Percentiles rank a stretch among this genome's conserved stretches.
These are phyloP conservation scores for Curvularia verruculosa DNA, from an alignment of 2,329 filamentous ascomycete species.

Conservation along the genomic window DNA sequence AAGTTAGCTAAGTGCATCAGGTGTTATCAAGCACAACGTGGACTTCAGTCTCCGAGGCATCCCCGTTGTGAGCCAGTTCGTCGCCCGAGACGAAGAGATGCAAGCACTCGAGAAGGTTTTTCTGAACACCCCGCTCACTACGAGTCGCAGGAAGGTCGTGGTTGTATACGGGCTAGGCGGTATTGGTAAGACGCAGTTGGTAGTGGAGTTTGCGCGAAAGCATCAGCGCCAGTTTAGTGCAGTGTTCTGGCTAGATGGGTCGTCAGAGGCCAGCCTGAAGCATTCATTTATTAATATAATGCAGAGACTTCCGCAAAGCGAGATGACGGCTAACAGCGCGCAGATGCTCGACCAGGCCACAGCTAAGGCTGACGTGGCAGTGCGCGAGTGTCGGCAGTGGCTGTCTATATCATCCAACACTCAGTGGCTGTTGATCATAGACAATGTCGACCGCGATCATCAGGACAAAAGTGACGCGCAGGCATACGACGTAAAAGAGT, in stretches of 20 bases:
- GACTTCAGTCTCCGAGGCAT: conserved; percentile 18
- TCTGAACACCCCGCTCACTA: conserved; percentile 3
- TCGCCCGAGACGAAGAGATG: conserved; percentile 29
- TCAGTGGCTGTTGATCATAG: conserved; percentile 25
- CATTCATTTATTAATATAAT: conserved; percentile 19
- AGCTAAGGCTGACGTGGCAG: conserved; percentile 16
- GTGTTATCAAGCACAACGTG: conserved; percentile 17
- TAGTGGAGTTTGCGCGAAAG: conserved; percentile 20
- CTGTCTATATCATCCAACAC: conserved; percentile 21
- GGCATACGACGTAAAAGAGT: conserved; percentile 24
- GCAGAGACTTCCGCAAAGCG: conserved; percentile 18
- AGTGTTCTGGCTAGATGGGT: conserved; percentile 26
- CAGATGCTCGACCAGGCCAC: conserved; percentile 16
- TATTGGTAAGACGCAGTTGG: too few relatives aligned
- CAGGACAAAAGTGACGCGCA: conserved; percentile 15
- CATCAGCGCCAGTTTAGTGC: conserved; percentile 18
- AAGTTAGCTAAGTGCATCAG: conserved; percentile 6
- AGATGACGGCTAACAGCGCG: conserved; percentile 16
- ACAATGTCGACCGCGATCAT: conserved; percentile 29
- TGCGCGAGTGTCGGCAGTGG: conserved; percentile 25
- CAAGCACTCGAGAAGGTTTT: conserved; percentile 24
- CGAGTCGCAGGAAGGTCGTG: conserved; percentile 25
- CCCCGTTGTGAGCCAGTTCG: conserved; percentile 21
- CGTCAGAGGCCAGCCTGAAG: conserved; percentile 19
- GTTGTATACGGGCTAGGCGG: conserved; percentile 25